Evolutionary conservation across 495 filamentous ascomycete species (phyloP), one percentile per base, ranked within the genome.

Genomic region (Penicillium samsonianum): DNA sequence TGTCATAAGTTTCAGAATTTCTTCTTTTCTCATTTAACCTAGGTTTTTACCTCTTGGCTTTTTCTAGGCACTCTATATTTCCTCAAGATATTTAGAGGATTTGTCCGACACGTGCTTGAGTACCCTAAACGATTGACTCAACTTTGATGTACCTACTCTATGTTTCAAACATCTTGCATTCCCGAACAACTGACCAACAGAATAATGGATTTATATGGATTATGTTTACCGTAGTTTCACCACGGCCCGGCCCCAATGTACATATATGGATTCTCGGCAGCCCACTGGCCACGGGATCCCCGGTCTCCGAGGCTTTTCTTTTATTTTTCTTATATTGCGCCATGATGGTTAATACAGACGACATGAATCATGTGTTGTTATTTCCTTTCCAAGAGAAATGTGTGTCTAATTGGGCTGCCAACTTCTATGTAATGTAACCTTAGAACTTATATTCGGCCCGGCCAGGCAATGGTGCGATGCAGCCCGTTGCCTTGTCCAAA

Each of bases 31-130:
- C 26, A 16, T 40, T 40, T 53, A 46, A 43, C 41, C 44, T 22
- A 31, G 17, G 17, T 28, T 54, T 43, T 41, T 43, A 35, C 37
- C 33, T 30, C 35, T 51, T n/a, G 49, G 35, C 35, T 25, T 35
- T 31, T 33, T 33, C 11, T 33, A 33, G 2, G 9, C 8, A 30
- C 8, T n/a, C 6, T 8, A 5, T 8, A 38, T 38, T n/a, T 16
- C 16, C 16, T 37, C 10, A 16, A 7, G n/a, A 38, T n/a, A 9
- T 17, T 8, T 35, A 6, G 4, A 8, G 12, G 14, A 5, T 16
- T 0, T 16, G 5, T 4, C 14, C 7, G 5, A 37, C 14, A 14
- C 33, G 8, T 14, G 3, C 4, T 35, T 14, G 14, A 37, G 5
- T n/a, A n/a, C n/a, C 4, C 33, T 37, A 37, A 8, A n/a, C 2